Evolutionary conservation across 2,329 filamentous ascomycete genomes (phyloP), one percentile per base, ranked within the genome.

Genomic region (Trichoderma sp.): DNA sequence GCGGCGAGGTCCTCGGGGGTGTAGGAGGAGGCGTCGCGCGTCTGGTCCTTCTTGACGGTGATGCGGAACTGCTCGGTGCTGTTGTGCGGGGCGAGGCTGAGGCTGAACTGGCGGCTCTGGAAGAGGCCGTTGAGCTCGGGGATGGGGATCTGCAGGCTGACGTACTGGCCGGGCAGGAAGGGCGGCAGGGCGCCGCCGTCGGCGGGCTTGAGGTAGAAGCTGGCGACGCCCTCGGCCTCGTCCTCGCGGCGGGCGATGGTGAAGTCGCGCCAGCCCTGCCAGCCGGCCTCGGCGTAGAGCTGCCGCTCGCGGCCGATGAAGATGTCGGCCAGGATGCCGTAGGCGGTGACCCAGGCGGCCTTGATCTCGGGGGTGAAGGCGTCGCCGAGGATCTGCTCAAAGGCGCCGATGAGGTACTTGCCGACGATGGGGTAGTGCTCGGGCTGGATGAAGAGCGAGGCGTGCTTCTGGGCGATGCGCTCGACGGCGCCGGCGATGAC

Each of bases 401-500:
- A 89, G 2, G 90, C 88, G 54, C 82, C 83, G 19, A 93, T 80
- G 1, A 93, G 82, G 73, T 87, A 82, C 69, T 85, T 82, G 47
- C 88, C 90, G 3, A 93, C 90, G 34, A 92, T 83, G 59, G 80
- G 77, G 74, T 93, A 93, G 63, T 92, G 87, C 34, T 87, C 88
- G 0, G 90, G 82, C 67, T 81, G 78, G 72, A 93, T 84, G 73
- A 85, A 86, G 26, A 93, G 81, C 2, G 85, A 89, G 26, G 83
- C 89, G 73, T 93, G 90, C 78, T 92, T 93, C 72, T 92, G 86
- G 66, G 88, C 88, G 68, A 93, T 92, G 70, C 88, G 83, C 75
- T 91, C 88, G 12, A 85, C 79, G 44, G 78, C 78, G 28, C 83
- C 80, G 14, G 74, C 74, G 2, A 93, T 80, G 17, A 80, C 83